These are phyloP conservation scores for Adiantum capillusveneris DNA, from an alignment of 75 land plant genomes.

Conservation along the genomic window DNA sequence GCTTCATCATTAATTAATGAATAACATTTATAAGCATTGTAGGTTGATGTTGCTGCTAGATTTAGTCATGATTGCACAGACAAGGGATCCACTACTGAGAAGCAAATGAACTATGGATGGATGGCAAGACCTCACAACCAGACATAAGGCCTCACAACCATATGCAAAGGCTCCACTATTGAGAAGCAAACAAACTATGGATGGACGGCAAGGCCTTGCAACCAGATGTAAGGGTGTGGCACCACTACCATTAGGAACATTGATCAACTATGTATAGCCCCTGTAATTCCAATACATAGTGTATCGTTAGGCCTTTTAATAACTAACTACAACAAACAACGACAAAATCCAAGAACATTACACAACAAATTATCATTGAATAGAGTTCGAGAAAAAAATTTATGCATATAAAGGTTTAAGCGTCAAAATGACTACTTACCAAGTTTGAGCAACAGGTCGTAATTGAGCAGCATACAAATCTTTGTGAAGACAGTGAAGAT, in stretches of 20 bases:
- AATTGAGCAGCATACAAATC: constrained; percentile 58
- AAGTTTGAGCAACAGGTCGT: constrained; percentile 57
- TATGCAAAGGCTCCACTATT: constrained; percentile 78
- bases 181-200: constrained; percentile 52
- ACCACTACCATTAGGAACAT: constrained; percentile 73
- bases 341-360: too few species aligned
- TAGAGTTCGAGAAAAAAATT: too few species aligned
- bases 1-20: too few species aligned
- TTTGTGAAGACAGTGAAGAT: constrained; percentile 56
- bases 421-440: constrained; percentile 40
- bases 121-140: constrained; percentile 46
- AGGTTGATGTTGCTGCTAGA: constrained; percentile 33
- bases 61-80: constrained; percentile 68
- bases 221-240: constrained; percentile 82
- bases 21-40: not conserved
- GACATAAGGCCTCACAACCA: too few species aligned
- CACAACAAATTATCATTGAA: too few species aligned
- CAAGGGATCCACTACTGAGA: constrained; percentile 71
- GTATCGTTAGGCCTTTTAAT: too few species aligned
- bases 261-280: constrained; percentile 79
- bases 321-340: too few species aligned
- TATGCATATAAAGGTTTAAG: too few species aligned
- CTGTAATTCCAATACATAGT: too few species aligned
- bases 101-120: constrained; percentile 52
- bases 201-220: constrained; percentile 44